phyloP scores from a whole-genome alignment of 169 alveolate genomes.

The Cryptosporidium ubiquitum region DNA sequence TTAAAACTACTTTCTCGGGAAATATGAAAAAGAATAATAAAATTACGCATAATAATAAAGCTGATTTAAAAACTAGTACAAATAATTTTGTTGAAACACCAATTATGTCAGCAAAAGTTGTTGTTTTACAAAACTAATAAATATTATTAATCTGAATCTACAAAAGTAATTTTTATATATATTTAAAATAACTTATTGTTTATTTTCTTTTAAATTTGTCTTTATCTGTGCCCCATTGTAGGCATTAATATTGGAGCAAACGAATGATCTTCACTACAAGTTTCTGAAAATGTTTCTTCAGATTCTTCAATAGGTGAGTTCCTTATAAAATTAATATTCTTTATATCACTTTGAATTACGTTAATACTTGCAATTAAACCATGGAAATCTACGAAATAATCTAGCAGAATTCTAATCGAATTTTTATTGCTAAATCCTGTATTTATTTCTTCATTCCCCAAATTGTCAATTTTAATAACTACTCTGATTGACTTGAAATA shows the following conservation, averaged over 20 bases:
- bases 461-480: conserved; percentile 63
- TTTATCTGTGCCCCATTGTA: conserved; percentile 70
- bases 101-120: conserved; percentile 50
- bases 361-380: not conserved
- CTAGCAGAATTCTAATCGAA: conserved; percentile 29
- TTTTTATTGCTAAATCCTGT: not conserved
- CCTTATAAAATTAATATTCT: not conserved
- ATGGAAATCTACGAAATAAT: conserved; percentile 3
- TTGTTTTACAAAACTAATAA: conserved; percentile 28
- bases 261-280: conserved; percentile 37
- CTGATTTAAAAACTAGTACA: not conserved
- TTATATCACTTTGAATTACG: not conserved
- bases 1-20: not conserved
- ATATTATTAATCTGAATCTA: not conserved
- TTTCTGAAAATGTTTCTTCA: conserved; percentile 34
- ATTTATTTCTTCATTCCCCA: conserved; percentile 1
- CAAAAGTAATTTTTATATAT: not conserved
- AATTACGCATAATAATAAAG: not conserved
- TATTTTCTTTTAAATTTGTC: not conserved
- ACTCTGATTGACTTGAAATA: conserved; percentile 50
- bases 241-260: conserved; percentile 40
- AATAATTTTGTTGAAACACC: conserved; percentile 28
- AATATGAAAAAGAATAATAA: not conserved
- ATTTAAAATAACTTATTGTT: not conserved
- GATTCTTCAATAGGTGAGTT: not conserved